Evolutionary conservation across 441 rosid genomes (phyloP).

Genomic region (Gossypium laxum): DNA sequence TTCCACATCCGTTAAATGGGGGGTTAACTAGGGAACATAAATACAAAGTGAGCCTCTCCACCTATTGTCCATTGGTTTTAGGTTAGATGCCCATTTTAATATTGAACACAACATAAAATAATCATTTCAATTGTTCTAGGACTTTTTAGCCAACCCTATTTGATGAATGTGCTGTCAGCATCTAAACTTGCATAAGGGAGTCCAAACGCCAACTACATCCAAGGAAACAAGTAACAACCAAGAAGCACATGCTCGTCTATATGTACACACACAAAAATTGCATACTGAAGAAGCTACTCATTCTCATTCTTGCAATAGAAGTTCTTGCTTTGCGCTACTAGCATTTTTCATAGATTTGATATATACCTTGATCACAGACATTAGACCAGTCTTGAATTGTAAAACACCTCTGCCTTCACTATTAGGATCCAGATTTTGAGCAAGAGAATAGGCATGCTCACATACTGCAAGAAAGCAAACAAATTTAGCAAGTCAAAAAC

Average conservation of each 20-base stretch:
- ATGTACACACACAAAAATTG: neutral
- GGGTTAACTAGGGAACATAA: neutral
- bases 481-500: constrained; percentile 8
- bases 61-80: neutral
- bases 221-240: constrained; percentile 1
- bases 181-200: neutral
- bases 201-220: neutral
- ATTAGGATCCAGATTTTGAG: constrained; percentile 89
- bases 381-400: constrained; percentile 89
- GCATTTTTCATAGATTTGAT: neutral
- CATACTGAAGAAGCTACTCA: neutral
- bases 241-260: neutral
- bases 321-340: neutral
- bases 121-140: neutral
- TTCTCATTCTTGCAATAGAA: neutral
- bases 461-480: constrained; percentile 50
- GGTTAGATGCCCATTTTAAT: neutral
- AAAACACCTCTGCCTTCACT: constrained; percentile 96
- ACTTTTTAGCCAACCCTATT: neutral
- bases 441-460: constrained; percentile 89
- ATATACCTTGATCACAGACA: constrained; percentile 85
- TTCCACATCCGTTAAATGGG: neutral
- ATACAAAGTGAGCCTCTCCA: neutral
- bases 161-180: neutral
- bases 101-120: neutral